A percentile compares a stretch with the other conserved stretches of the same genome.
phyloP scores from a whole-genome alignment of 257 asterid genomes.

The Penstemon barbatus region DNA sequence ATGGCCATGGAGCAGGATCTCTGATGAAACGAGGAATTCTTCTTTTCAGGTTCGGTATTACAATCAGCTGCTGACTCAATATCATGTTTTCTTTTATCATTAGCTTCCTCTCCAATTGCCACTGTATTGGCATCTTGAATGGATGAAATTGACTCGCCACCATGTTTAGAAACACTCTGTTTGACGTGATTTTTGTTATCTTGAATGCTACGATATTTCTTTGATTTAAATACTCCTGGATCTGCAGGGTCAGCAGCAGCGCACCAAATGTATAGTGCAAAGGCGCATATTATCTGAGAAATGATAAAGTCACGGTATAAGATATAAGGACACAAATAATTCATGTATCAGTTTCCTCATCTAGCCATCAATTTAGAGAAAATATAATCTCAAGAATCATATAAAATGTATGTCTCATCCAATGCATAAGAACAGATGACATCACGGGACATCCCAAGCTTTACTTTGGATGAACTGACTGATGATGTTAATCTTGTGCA shows the following conservation, averaged over 20 bases:
- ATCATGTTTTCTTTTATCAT: slow-evolving; percentile 37
- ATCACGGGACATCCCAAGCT: neutral
- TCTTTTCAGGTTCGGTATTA: slow-evolving; percentile 37
- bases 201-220: slow-evolving; percentile 63
- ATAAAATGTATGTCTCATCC: neutral
- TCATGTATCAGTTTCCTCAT: neutral
- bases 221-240: slow-evolving; percentile 81
- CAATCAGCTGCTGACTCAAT: slow-evolving; percentile 43
- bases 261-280: slow-evolving; percentile 92
- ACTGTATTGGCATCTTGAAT: slow-evolving; percentile 52
- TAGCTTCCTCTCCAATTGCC: slow-evolving; percentile 40
- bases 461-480: neutral
- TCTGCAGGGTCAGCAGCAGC: slow-evolving; percentile 98
- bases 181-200: slow-evolving; percentile 45
- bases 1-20: slow-evolving; percentile 35
- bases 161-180: slow-evolving; percentile 46
- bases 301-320: neutral
- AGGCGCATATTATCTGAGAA: slow-evolving; percentile 68
- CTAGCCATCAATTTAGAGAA: neutral
- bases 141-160: slow-evolving; percentile 64
- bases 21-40: slow-evolving; percentile 30
- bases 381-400: neutral
- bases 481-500: neutral
- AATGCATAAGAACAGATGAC: neutral
- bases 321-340: neutral